Evolutionary conservation across 805 yeast genomes (phyloP), one percentile per base, ranked within the genome.

Genomic region (Wickerhamiella spandovensis): DNA sequence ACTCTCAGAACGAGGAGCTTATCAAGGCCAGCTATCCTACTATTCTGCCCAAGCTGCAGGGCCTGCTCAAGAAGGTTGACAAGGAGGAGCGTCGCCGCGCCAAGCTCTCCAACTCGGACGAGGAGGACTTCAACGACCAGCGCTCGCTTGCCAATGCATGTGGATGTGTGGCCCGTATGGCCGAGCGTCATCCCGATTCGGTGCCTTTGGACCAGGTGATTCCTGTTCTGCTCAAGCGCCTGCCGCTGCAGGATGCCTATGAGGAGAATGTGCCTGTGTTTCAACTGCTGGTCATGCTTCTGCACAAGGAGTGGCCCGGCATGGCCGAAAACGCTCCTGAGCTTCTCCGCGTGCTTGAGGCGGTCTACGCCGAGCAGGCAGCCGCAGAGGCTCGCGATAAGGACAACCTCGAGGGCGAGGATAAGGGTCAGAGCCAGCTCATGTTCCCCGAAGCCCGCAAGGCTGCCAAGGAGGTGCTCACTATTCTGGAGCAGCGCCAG

Each of bases 81-180:
- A 79, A 77, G 66, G 84, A 83, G 69, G 82, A 78, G 51, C 52
- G 57, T 46, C 55, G 66, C 24, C 59, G 59, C 46, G 58, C 71
- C 20, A 58, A 64, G 46, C 65, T 64, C 44, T 76, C 69, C 50
- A 51, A 47, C 30, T 78, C 72, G 51, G 84, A 78, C 54, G 87
- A 81, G 60, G 94, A 82, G 57, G 90, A 84, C 65, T 95, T 87
- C 56, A 82, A 79, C 53, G 77, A 85, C 59, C 81, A 82, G 69
- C 77, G 95, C 71, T 79, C 94, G 5, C 79, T 78, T 58, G 96
- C 97, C 53, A 92, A 92, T 67, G 95, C 95, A 4, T 83, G 92
- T 67, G 98, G 98, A 43, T 92, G 97, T 76, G 95, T 89, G 51
- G 89, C 95, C 17, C 80, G 98, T 69, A 75, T 92, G 84, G 77